Evolutionary conservation across 768 basidiomycete genomes (phyloP), one percentile per base, ranked within the genome.

Genomic region (Kwoniella dendrophila): DNA sequence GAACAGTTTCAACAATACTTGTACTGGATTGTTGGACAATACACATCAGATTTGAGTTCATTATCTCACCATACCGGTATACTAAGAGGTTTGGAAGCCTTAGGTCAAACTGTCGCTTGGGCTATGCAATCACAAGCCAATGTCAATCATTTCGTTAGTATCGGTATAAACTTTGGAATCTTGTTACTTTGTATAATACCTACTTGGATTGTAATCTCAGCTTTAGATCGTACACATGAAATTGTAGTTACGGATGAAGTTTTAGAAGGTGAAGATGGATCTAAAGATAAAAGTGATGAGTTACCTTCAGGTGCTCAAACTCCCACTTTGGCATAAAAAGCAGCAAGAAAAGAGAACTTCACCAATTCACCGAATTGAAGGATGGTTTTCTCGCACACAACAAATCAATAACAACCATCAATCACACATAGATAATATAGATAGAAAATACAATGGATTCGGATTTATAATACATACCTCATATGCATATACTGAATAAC

Each of bases 61-160:
- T 53, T 73, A 27, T 67, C 67, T 14, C 62, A 66, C 5, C 63
- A 70, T 48, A 63, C 68, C 1, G 72, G 72, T 57, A 63, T 74
- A 47, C 62, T 74, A 45, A 40, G 72, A 36, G 67, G 66, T 48
- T 52, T 74, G 30, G 72, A 74, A 53, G 72, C 72, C 2, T 44
- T 74, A 30, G 72, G 72, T 12, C 72, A 74, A 49, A 74, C 72
- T 12, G 67, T 74, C 53, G 72, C 69, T 18, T 74, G 72, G 72
- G 72, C 72, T 54, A 59, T 70, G 62, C 64, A 66, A 62, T 70
- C 68, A 7, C 54, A 70, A 49, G 68, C 64, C 36, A 59, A 66
- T 27, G 68, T 65, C 7, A 70, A 70, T 51, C 68, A 70, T 51
- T 70, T 70, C 51, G 59, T 70, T 50, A 56, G 48, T 33, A 70